These are phyloP conservation scores for Penicillium crystallinum DNA, from an alignment of 495 filamentous ascomycete species.

Conservation along the genomic window DNA sequence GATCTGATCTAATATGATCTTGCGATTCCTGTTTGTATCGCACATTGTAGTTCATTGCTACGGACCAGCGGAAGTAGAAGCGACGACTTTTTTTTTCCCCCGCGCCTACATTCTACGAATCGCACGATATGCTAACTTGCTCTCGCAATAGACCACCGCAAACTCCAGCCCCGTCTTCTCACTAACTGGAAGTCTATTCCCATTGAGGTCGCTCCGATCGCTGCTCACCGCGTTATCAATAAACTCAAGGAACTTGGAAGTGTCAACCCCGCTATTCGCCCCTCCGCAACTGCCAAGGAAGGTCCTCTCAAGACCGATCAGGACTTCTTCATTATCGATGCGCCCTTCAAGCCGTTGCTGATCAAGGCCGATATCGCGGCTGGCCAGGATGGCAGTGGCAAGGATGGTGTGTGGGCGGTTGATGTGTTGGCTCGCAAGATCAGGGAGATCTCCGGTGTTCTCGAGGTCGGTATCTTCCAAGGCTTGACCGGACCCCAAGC, in stretches of 20 bases:
- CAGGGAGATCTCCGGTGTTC: slow-evolving; percentile 77
- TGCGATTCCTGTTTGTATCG: background rate
- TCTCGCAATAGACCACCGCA: slow-evolving; percentile 64
- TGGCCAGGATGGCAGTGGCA: slow-evolving; percentile 44
- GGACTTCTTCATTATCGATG: slow-evolving; percentile 88
- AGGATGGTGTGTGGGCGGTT: slow-evolving; percentile 69
- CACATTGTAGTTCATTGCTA: background rate
- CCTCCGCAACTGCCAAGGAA: slow-evolving; percentile 62
- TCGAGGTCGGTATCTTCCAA: slow-evolving; percentile 88
- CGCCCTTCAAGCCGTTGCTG: slow-evolving; percentile 70
- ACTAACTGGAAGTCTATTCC: slow-evolving; percentile 80
- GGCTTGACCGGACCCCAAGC: slow-evolving; percentile 69
- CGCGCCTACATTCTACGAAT: too few relatives aligned
- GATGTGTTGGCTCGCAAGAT: slow-evolving; percentile 63
- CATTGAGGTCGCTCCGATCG: slow-evolving; percentile 85
- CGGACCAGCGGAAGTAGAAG: background rate
- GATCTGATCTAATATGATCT: background rate
- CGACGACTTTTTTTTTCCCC: background rate
- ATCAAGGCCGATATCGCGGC: slow-evolving; percentile 53
- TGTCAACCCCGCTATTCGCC: slow-evolving; percentile 59
- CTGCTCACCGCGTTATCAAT: slow-evolving; percentile 63
- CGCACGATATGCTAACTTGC: background rate
- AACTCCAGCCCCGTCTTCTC: slow-evolving; percentile 71
- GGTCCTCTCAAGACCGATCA: slow-evolving; percentile 90
- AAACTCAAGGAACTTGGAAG: slow-evolving; percentile 68